Evolutionary conservation across 2,329 filamentous ascomycete genomes (phyloP).

Genomic region (Claviceps digitariae): DNA sequence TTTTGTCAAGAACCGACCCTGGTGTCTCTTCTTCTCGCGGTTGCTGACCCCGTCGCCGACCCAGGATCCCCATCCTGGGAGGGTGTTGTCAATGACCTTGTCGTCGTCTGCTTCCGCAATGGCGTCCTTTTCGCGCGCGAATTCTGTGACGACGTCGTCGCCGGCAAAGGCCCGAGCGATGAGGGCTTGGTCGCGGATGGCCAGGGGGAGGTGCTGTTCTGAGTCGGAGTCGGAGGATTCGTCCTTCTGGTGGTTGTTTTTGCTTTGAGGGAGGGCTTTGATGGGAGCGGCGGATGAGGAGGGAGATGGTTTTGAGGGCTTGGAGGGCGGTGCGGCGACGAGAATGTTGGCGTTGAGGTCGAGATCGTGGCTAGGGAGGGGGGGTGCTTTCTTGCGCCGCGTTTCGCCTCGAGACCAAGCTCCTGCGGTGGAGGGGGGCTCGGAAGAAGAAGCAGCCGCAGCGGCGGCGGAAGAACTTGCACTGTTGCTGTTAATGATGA

Average conservation of each 20-base stretch:
- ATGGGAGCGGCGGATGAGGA: constrained; percentile 5
- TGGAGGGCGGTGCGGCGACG: constrained; percentile 9
- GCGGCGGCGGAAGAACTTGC: constrained; percentile 7
- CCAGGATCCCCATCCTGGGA: constrained; percentile 93
- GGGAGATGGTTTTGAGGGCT: background rate
- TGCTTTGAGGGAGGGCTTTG: constrained; percentile 7
- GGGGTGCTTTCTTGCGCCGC: constrained; percentile 20
- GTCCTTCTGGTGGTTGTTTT: background rate
- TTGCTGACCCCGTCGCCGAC: constrained; percentile 69
- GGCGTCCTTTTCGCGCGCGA: constrained; percentile 65
- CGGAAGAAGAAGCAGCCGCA: constrained; percentile 9
- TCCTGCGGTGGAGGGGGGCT: constrained; percentile 19
- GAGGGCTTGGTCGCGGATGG: constrained; percentile 50
- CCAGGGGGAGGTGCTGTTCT: constrained; percentile 40
- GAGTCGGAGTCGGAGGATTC: constrained; percentile 22
- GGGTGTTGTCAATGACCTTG: constrained; percentile 66
- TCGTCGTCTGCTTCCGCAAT: constrained; percentile 65
- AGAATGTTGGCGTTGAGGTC: constrained; percentile 25
- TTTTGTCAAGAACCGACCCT: constrained; percentile 49
- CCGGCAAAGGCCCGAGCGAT: constrained; percentile 79
- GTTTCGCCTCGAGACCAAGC: constrained; percentile 29
- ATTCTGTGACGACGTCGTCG: constrained; percentile 70
- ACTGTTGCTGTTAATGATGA: constrained; percentile 13
- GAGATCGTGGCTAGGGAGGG: constrained; percentile 22
- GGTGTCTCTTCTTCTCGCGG: constrained; percentile 50